These are phyloP conservation scores for Botrytis paeoniae DNA, from an alignment of 2,329 filamentous ascomycete species.

Conservation along the genomic window DNA sequence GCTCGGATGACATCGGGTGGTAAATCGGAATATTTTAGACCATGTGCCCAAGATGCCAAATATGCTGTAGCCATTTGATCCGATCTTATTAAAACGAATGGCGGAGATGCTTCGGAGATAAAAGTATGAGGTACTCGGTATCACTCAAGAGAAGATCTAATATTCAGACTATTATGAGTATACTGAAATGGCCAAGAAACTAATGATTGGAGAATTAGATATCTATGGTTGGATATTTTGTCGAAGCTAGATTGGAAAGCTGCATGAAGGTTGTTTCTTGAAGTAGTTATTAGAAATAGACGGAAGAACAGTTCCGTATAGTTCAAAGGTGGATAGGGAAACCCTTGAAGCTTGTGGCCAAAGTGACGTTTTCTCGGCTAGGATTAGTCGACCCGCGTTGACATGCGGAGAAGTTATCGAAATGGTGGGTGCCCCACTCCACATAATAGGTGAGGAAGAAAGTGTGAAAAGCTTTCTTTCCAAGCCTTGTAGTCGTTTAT, in stretches of 20 bases:
- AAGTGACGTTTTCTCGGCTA: background rate
- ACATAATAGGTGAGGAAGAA: background rate
- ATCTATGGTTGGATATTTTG: background rate
- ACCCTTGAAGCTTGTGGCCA: background rate
- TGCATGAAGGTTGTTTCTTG: background rate
- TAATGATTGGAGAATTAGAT: background rate
- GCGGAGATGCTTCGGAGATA: background rate
- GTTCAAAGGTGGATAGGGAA: background rate
- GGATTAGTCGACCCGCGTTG: background rate
- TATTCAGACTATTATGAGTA: background rate
- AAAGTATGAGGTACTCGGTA: background rate
- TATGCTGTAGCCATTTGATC: conserved; percentile 45
- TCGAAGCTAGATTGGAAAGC: background rate
- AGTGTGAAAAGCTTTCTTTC: background rate
- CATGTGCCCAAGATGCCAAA: conserved; percentile 47
- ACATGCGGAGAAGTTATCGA: background rate
- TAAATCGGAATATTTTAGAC: conserved; percentile 43
- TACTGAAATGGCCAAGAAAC: background rate
- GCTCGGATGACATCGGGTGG: conserved; percentile 43
- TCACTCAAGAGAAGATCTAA: background rate
- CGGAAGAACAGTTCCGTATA: conserved; percentile 2
- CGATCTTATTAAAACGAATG: background rate
- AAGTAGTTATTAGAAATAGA: background rate
- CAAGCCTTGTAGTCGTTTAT: background rate
- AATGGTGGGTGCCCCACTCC: background rate